Evolutionary conservation across 1,284 basidiomycete genomes (phyloP), one percentile per base, ranked within the genome.

Genomic region (Neonothopanus nambi): DNA sequence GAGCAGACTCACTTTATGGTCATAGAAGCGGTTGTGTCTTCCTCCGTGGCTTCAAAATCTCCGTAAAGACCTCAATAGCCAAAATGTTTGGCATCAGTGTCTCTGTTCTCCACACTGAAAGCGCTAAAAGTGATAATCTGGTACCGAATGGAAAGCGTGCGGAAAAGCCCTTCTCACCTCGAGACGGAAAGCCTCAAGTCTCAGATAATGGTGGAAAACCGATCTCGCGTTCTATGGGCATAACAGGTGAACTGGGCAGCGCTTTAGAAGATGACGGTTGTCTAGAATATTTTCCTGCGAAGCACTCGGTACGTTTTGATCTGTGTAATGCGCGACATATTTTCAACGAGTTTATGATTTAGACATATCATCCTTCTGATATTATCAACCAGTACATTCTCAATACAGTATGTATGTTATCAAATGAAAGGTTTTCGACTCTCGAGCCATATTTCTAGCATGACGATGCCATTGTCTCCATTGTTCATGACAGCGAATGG

Each of bases 301-400:
- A 26, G 23, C 5, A 23, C 30, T 15, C n/a, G n/a, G 48, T 42
- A 49, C 4, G 21, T 26, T 28, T 15, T 7, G n/a, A 20, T 42
- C 13, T 21, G 18, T 7, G 26, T 20, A 11, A 36, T 36, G 9
- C 35, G n/a, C n/a, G n/a, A n/a, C n/a, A n/a, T n/a, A n/a, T n/a
- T n/a, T 36, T 36, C 35, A 15, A 9, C 35, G 9, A 36, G 35
- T 36, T n/a, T 9, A 9, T 9, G 35, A 9, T 17, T 30, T 39
- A 48, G 47, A 37, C 33, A 9, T 39, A 39, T 17, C 47, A 48
- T 39, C 47, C 47, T 48, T 48, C 36, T 9, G 36, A 20, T n/a
- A 21, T 51, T 4, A 18, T 51, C 13, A 51, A 51, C 30, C 7
- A 36, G 17, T 51, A 30, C 20, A 43, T 51, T 20, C 38, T 51